Evolutionary conservation across 192 early-diverging fungal species (phyloP).

Genomic region (Coemansia sp.): DNA sequence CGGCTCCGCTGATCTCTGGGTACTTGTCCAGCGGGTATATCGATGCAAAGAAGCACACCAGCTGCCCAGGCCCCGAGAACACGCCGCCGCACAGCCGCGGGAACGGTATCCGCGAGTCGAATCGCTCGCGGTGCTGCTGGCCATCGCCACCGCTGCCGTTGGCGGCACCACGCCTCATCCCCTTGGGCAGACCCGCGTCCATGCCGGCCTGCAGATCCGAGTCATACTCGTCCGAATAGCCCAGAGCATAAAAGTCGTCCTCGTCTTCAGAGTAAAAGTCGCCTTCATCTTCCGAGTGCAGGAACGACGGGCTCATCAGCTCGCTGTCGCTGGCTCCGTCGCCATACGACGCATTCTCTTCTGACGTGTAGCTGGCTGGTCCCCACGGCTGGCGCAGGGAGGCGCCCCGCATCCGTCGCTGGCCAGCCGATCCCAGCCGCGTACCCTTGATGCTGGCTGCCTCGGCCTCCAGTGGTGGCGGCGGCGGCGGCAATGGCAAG

Average conservation of each 20-base stretch:
- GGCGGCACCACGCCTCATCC: too few species aligned
- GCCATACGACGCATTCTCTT: constrained; percentile 6
- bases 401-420: neutral
- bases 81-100: constrained; percentile 49
- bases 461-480: constrained; percentile 5
- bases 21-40: constrained; percentile 34
- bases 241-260: constrained; percentile 1
- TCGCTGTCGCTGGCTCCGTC: neutral
- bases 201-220: constrained; percentile 6
- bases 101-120: constrained; percentile 35
- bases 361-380: constrained; percentile 12
- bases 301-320: neutral
- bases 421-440: neutral
- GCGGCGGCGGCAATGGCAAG: constrained; percentile 21
- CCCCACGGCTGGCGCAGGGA: neutral
- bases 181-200: constrained; percentile 4
- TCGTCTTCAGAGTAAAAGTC: constrained; percentile 5
- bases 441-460: neutral
- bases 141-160: too few species aligned
- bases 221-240: constrained; percentile 9
- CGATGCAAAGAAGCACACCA: constrained; percentile 46
- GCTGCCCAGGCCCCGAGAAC: constrained; percentile 38
- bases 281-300: neutral
- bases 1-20: constrained; percentile 11
- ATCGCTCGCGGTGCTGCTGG: constrained; percentile 29